Conservation (phyloP, 139 green algal genomes). For the Chlamydomonas sp. region DNA sequence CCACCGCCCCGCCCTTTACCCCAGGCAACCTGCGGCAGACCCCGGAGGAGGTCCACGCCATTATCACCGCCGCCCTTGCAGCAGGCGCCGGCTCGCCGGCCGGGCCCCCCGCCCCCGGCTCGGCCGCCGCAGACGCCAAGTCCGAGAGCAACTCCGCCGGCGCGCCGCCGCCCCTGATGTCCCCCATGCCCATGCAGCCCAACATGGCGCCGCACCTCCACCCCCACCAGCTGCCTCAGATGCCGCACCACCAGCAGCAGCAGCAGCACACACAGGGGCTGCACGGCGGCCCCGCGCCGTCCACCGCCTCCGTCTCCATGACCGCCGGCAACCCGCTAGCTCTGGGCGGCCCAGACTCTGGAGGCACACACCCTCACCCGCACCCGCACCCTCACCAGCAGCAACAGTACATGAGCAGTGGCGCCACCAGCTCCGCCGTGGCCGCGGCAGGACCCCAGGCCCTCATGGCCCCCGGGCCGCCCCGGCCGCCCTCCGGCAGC, state of each 20-base stretch:
- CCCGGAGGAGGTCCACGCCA: constrained; percentile 37
- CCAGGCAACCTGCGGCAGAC: constrained; percentile 34
- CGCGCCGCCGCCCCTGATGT: neutral
- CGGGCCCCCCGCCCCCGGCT: no score
- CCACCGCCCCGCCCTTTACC: neutral
- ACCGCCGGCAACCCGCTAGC: no score
- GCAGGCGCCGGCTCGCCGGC: neutral
- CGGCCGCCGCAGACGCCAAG: neutral
- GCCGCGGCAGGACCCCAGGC: no score
- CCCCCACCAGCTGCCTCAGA: neutral
- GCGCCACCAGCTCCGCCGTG: no score
- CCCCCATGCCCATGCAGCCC: neutral
- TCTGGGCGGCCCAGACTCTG: no score
- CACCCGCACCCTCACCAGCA: no score
- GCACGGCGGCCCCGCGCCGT: no score
- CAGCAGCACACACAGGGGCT: neutral
- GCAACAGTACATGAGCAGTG: no score
- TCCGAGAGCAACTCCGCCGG: neutral
- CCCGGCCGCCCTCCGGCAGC: no score
- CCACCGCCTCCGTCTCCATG: no score
- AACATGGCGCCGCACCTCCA: neutral
- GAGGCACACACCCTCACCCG: no score
- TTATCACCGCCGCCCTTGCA: constrained; percentile 23
- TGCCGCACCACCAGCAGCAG: neutral
- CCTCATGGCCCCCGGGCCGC: no score